Evolutionary conservation across 306 rosid genomes (phyloP).

Genomic region (Macrotyloma uniflorum): DNA sequence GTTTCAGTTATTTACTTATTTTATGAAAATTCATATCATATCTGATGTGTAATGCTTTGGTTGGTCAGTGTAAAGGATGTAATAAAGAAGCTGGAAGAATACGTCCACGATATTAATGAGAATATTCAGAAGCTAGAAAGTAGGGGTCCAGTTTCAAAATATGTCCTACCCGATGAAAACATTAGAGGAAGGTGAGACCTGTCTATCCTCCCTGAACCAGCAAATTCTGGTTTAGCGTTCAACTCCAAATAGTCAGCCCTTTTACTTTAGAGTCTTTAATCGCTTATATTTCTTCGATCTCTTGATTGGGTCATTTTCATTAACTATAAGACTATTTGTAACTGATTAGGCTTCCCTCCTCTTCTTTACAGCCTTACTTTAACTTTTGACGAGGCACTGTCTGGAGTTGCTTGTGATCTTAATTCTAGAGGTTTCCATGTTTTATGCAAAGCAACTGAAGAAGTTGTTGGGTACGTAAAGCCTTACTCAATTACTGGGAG

Average conservation of each 20-base stretch:
- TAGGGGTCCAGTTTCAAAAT: conserved; percentile 92
- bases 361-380: conserved; percentile 64
- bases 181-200: conserved; percentile 80
- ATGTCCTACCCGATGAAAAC: conserved; percentile 72
- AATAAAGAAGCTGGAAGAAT: conserved; percentile 65
- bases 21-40: background rate
- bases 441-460: conserved; percentile 91
- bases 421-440: conserved; percentile 82
- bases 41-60: conserved; percentile 28
- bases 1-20: background rate
- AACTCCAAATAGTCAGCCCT: background rate
- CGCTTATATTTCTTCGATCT: conserved; percentile 2
- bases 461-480: conserved; percentile 84
- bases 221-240: conserved; percentile 6
- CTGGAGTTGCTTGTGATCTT: conserved; percentile 94
- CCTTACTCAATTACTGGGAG: conserved; percentile 94
- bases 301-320: conserved; percentile 22
- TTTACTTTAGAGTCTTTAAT: conserved; percentile 7
- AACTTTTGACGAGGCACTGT: conserved; percentile 63
- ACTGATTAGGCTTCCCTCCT: conserved; percentile 3
- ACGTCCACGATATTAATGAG: conserved; percentile 75
- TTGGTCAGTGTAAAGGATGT: conserved; percentile 75
- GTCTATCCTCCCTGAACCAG: conserved; percentile 15
- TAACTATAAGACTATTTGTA: background rate
- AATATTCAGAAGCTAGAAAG: conserved; percentile 67